A percentile compares a stretch with the other conserved stretches of the same genome.
These are phyloP conservation scores for Venturia effusa DNA, from an alignment of 2,329 filamentous ascomycete genomes.

Conservation along the genomic window DNA sequence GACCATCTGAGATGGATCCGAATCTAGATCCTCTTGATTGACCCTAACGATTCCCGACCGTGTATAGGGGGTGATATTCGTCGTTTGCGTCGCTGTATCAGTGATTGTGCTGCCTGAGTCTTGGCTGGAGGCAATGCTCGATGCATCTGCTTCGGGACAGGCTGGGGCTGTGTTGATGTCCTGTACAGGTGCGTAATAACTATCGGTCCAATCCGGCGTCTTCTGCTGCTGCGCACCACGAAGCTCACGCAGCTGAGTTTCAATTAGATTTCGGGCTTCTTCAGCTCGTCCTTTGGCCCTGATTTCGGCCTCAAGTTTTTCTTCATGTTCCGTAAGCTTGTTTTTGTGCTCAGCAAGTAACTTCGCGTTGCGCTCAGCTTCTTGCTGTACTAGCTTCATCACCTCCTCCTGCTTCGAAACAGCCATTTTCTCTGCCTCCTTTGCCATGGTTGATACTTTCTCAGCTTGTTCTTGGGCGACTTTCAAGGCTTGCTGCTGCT, in stretches of 20 bases:
- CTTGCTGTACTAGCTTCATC: background rate
- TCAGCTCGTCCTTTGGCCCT: background rate
- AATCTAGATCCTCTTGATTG: background rate
- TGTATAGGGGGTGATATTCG: background rate
- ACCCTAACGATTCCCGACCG: background rate
- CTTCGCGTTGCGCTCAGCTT: background rate
- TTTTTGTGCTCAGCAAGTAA: background rate
- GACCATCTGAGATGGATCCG: conserved; percentile 3
- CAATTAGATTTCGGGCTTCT: background rate
- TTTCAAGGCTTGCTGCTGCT: background rate
- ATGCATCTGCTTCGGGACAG: background rate
- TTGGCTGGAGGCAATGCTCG: background rate
- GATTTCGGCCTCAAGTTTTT: background rate
- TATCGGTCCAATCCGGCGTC: background rate
- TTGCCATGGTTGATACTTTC: background rate
- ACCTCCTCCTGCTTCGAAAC: background rate
- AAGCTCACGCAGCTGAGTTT: background rate
- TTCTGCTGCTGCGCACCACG: background rate
- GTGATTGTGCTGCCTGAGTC: background rate
- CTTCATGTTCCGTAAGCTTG: background rate
- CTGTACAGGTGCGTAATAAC: background rate
- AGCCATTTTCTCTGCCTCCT: background rate
- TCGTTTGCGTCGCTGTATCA: background rate
- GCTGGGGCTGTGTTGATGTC: background rate
- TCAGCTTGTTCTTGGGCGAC: background rate